Evolutionary conservation across 495 filamentous ascomycete genomes (phyloP), one percentile per base, ranked within the genome.

Genomic region (Viridothelium virens): DNA sequence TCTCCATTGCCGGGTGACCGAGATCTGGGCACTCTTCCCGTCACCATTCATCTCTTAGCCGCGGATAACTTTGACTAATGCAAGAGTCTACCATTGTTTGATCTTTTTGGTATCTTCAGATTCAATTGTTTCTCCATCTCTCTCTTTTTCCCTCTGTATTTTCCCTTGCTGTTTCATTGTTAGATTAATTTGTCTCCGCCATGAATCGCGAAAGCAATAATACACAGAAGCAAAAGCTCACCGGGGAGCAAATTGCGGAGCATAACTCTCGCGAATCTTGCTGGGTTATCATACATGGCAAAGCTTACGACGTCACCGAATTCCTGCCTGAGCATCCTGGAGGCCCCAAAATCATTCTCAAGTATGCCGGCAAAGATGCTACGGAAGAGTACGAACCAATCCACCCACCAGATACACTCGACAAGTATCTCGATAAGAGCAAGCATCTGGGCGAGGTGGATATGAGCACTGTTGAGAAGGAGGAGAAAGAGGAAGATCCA

Each of bases 401-500:
- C 67, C 91, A 96, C 72, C 85, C 90, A 25, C 83, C 85, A 10
- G 89, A 92, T 69, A 90, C 87, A 3, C 80, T 91, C 37, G 86
- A 91, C 71, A 90, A 88, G 74, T 96, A 89, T 75, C 85, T 96
- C 41, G 88, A 92, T 74, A 81, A 84, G 68, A 89, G 86, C 56
- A 94, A 95, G 77, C 93, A 97, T 74, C 77, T 96, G n/a, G 93
- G 93, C 5, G 82, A 86, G 61, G 92, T 97, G 14, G 91, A 96
- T 76, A 93, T 96, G 91, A 72, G 76, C 33, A 96, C 92, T 0
- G 91, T 96, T 7, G 80, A 87, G 70, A 78, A 83, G 62, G 87
- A 92, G 68, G 83, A 86, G 73, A 86, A 89, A 70, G 80, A 79
- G 36, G 80, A 83, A 37, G 87, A 90, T 56, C 90, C 91, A 0